Evolutionary conservation across 192 early-diverging fungal genomes (phyloP).

Genomic region (Phlyctochytrium arcticum): DNA sequence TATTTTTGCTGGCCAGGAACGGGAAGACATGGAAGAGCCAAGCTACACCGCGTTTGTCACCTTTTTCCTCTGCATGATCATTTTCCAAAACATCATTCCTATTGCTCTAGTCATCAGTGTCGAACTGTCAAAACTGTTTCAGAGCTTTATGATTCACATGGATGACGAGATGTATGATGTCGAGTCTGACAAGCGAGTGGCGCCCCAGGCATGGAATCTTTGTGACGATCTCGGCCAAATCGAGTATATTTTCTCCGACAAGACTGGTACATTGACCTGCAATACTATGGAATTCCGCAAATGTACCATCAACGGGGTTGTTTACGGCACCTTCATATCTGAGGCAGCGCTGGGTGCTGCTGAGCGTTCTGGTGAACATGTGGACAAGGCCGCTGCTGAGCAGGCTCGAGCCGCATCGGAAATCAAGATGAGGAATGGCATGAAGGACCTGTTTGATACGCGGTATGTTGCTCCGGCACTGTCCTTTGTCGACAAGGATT

Average conservation of each 20-base stretch:
- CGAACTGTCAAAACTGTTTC: slow-evolving; percentile 86
- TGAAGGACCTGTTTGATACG: slow-evolving; percentile 63
- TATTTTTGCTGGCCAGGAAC: slow-evolving; percentile 35
- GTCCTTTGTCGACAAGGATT: slow-evolving; percentile 79
- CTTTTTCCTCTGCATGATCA: slow-evolving; percentile 73
- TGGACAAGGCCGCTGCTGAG: not conserved
- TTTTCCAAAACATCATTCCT: slow-evolving; percentile 95
- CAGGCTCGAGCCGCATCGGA: slow-evolving; percentile 6
- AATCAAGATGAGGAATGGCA: slow-evolving; percentile 38
- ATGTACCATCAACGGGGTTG: slow-evolving; percentile 79
- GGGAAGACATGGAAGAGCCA: slow-evolving; percentile 14
- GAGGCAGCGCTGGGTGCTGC: slow-evolving; percentile 27
- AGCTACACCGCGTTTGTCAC: slow-evolving; percentile 37
- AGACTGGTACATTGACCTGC: slow-evolving; percentile 93
- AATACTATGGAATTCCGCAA: slow-evolving; percentile 98
- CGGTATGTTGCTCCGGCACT: slow-evolving; percentile 52
- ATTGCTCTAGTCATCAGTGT: slow-evolving; percentile 94
- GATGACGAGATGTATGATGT: slow-evolving; percentile 86
- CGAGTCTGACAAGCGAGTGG: slow-evolving; percentile 52
- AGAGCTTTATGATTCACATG: slow-evolving; percentile 86
- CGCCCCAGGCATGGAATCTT: slow-evolving; percentile 84
- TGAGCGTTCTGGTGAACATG: slow-evolving; percentile 12
- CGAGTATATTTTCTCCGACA: slow-evolving; percentile 95
- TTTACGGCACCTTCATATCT: slow-evolving; percentile 54
- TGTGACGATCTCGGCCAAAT: slow-evolving; percentile 96